Conservation (phyloP, 495 filamentous ascomycete genomes). For the Penicillium lagena region DNA sequence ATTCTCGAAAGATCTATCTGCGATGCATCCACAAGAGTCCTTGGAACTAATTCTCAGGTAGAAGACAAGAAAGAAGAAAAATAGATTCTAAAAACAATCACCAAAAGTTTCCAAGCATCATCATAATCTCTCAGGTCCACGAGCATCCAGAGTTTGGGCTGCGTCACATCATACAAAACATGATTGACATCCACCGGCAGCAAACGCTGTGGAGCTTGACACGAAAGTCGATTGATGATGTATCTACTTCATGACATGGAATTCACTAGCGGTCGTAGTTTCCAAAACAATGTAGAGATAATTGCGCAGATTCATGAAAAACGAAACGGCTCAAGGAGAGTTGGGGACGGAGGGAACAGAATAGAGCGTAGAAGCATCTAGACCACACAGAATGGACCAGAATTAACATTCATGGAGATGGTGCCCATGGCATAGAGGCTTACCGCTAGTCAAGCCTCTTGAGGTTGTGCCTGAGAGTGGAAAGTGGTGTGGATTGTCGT, state of each 20-base stretch:
- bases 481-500: not conserved
- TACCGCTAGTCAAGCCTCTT: too few relatives aligned
- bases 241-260: too few relatives aligned
- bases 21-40: not conserved
- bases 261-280: too few relatives aligned
- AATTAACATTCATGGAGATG: slow-evolving; percentile 10
- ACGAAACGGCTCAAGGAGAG: slow-evolving; percentile 10
- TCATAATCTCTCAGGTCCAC: slow-evolving; percentile 2
- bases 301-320: not conserved
- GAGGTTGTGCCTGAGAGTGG: too few relatives aligned
- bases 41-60: not conserved
- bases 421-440: not conserved
- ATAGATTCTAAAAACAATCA: not conserved
- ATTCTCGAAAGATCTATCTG: not conserved
- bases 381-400: not conserved
- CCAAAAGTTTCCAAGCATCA: slow-evolving; percentile 5
- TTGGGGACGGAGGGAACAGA: slow-evolving; percentile 15
- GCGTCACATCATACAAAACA: slow-evolving; percentile 23
- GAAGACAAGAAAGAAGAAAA: not conserved
- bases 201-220: not conserved
- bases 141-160: slow-evolving; percentile 2
- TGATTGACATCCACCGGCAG: slow-evolving; percentile 8
- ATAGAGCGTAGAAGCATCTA: slow-evolving; percentile 15
- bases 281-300: not conserved
- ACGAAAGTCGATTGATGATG: too few relatives aligned